Evolutionary conservation across 164 flowering plant species (phyloP).

Genomic region (Cinnamomum chago): DNA sequence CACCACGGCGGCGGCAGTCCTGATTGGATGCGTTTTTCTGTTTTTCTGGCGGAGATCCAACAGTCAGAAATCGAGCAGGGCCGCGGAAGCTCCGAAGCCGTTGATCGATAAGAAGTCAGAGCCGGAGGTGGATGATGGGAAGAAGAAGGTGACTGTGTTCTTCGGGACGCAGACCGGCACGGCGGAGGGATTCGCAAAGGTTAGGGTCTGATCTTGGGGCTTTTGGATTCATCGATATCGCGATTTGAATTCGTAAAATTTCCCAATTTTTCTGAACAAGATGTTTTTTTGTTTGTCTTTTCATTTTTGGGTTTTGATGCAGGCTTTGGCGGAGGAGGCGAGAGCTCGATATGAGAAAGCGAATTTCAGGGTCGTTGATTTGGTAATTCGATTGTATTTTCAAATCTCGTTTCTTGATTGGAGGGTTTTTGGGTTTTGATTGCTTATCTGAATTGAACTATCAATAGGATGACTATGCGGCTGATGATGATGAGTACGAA

Average conservation of each 20-base stretch:
- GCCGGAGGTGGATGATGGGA: constrained; percentile 65
- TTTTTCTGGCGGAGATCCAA: constrained; percentile 61
- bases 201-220: constrained; percentile 3
- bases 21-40: constrained; percentile 57
- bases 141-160: constrained; percentile 74
- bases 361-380: constrained; percentile 63
- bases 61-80: constrained; percentile 3
- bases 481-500: constrained; percentile 80
- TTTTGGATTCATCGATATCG: not conserved
- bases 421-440: not conserved
- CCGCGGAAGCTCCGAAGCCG: constrained; percentile 38
- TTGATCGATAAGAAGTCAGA: constrained; percentile 36
- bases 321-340: constrained; percentile 85
- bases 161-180: constrained; percentile 96
- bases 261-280: not conserved
- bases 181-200: constrained; percentile 96
- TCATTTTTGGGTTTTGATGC: not conserved
- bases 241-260: not conserved
- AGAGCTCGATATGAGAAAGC: constrained; percentile 82
- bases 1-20: constrained; percentile 68
- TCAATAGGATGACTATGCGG: constrained; percentile 87
- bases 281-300: no score
- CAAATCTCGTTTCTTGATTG: not conserved
- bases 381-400: constrained; percentile 40
- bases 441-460: not conserved